Evolutionary conservation across 176 grass and related monocot genomes (phyloP), one percentile per base, ranked within the genome.

Genomic region (Luzula sylvatica): DNA sequence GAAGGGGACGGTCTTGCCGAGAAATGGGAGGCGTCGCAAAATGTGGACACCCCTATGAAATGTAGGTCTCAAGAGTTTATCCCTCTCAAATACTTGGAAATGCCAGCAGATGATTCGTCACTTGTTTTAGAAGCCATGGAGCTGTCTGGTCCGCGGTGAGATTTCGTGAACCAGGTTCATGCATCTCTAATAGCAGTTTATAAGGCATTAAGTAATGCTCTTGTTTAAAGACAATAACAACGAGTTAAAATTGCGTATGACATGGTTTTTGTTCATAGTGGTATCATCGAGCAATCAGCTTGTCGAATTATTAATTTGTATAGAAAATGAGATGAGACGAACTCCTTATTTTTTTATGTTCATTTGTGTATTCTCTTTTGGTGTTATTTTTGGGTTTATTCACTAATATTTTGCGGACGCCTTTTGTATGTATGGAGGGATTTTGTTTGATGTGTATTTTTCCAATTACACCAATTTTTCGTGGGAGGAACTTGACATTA

Each of bases 91-190:
- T 96, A 82, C 71, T 23, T 54, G 61, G 26, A 75, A 23, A 66
- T 59, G 23, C 42, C 19, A 18, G 54, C 17, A 1, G 70, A 77
- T 8, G 50, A 75, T 11, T 26, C 13, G 18, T 95, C 89, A 8
- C 40, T 72, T 18, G 73, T 77, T 24, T 29, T 76, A 42, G 57
- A 88, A 56, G 77, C 83, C 0, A 46, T 60, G 25, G 83, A 88
- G 49, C 89, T 95, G 48, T 95, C 90, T 7, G 83, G 84, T 26
- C 84, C 80, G 15, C 84, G 84, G 35, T 95, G 83, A 88, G 38
- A 11, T 26, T 2, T 24, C 12, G 2, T 23, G 20, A 11, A 20
- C 58, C 57, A 32, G 7, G 22, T 26, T 20, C 42, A 32, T 21
- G 3, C 8, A 16, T 39, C 23, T 12, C 56, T 56, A 35, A 7